A percentile compares a stretch with the other conserved stretches of the same genome.
Conservation (phyloP, 2,329 filamentous ascomycete genomes). For the Stagonosporopsis vannaccii region DNA sequence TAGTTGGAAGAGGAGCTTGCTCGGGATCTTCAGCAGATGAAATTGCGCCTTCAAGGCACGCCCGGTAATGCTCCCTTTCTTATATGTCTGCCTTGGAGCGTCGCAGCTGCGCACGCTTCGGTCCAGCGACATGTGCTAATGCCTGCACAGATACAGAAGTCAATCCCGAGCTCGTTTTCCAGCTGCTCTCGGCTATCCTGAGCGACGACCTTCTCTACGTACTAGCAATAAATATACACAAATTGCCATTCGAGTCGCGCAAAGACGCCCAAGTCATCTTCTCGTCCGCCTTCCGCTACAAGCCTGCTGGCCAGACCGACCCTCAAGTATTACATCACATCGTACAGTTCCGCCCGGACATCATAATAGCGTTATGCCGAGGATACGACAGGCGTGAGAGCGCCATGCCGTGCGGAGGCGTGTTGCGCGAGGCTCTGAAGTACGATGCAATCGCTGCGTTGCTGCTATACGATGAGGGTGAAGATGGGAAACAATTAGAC, state of each 20-base stretch:
- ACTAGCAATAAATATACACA: conserved; percentile 81
- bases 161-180: conserved; percentile 84
- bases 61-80: conserved; percentile 66
- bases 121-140: not conserved
- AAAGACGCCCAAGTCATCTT: conserved; percentile 97
- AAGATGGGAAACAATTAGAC: conserved; percentile 76
- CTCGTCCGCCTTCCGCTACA: conserved; percentile 92
- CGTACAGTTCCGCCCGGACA: conserved; percentile 82
- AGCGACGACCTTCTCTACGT: conserved; percentile 88
- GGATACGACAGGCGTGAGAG: conserved; percentile 92
- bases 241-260: conserved; percentile 91
- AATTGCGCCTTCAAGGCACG: conserved; percentile 89
- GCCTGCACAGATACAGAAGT: conserved; percentile 77
- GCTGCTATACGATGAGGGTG: conserved; percentile 89
- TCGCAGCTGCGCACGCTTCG: not conserved
- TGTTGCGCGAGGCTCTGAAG: conserved; percentile 88
- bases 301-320: conserved; percentile 73
- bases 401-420: conserved; percentile 87
- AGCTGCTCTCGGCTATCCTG: conserved; percentile 83
- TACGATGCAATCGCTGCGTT: conserved; percentile 90
- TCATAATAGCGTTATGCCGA: conserved; percentile 85
- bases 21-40: conserved; percentile 88
- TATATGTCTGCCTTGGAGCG: not conserved
- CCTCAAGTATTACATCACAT: conserved; percentile 89
- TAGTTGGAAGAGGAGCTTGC: conserved; percentile 86